Base-by-base conservation (phyloP, 176 grass and related monocot genomes). In the Phyllostachys edulis region DNA sequence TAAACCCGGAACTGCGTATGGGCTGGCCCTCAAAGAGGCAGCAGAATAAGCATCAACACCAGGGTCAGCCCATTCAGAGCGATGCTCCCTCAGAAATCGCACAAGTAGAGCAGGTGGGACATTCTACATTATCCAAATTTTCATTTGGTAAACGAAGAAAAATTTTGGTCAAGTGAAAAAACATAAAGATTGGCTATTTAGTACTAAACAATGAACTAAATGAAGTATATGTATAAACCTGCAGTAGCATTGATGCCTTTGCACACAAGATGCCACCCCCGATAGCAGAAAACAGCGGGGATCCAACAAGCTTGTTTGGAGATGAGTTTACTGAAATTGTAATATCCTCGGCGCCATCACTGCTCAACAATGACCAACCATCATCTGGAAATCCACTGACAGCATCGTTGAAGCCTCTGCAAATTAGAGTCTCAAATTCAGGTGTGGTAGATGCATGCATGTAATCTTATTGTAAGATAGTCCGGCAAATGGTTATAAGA, bases 341-440 rank as follows among this genome's bases (percentile, higher is more conserved):
- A 42, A 99, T 91, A 87, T 99, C 97, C 63, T 99, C 93, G 73
- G 85, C 60, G 1, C 97, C 97, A 52, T 99, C 97, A 61, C 78
- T 94, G 54, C 56, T 76, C 86, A 99, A 66, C 61, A 96, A 61
- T 41, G 93, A 94, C 97, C 97, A 99, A 9, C 97, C 97, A 87
- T 99, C 97, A 86, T 94, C 97, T 65, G 84, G 50, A 71, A 99
- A 99, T 65, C 97, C 97, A 26, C 90, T 96, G 40, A 99, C 88
- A 70, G 97, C 93, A 96, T 99, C 93, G 41, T 99, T 99, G 85
- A 99, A 99, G 29, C 97, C 97, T 78, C 97, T 99, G 76, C 82
- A 89, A 73, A 84, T 77, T 59, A n/a, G 11, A 87, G 52, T 60
- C 2, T 29, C 16, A 3, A 89, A 72, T 73, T 84, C 44, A 87